Evolutionary conservation across 2,329 filamentous ascomycete species (phyloP).

Genomic region (Chaetomium globosum): DNA sequence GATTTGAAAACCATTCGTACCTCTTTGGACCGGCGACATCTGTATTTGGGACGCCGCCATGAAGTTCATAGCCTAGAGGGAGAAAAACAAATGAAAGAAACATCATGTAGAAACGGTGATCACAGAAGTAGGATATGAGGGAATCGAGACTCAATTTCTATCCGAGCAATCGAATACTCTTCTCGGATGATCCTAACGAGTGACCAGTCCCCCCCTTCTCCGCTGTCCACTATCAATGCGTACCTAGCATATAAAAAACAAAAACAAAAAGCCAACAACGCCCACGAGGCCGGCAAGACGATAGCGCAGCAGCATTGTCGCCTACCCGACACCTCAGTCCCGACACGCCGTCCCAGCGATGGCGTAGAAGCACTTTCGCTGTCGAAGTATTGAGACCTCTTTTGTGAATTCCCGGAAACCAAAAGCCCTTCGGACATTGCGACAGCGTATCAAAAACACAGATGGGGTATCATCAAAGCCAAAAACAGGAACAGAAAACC

Average conservation of each 20-base stretch:
- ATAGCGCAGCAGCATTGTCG: slow-evolving; percentile 61
- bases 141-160: slow-evolving; percentile 45
- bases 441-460: slow-evolving; percentile 58
- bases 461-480: slow-evolving; percentile 56
- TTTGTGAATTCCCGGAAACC: slow-evolving; percentile 10
- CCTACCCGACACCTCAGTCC: slow-evolving; percentile 48
- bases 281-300: slow-evolving; percentile 53
- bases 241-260: slow-evolving; percentile 12
- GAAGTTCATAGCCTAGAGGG: too few relatives aligned
- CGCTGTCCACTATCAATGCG: neutral
- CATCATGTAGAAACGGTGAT: too few relatives aligned
- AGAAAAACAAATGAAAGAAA: too few relatives aligned
- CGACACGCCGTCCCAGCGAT: slow-evolving; percentile 58
- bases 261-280: slow-evolving; percentile 39
- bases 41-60: too few relatives aligned
- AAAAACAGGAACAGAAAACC: slow-evolving; percentile 33
- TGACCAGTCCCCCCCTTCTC: slow-evolving; percentile 11
- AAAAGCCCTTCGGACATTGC: slow-evolving; percentile 30
- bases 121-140: neutral
- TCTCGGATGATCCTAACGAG: neutral
- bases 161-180: neutral
- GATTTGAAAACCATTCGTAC: too few relatives aligned
- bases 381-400: slow-evolving; percentile 47
- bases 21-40: too few relatives aligned
- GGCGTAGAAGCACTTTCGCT: slow-evolving; percentile 60